Evolutionary conservation across 208 protist species (phyloP).

Genomic region (Novymonas esmeraldas): DNA sequence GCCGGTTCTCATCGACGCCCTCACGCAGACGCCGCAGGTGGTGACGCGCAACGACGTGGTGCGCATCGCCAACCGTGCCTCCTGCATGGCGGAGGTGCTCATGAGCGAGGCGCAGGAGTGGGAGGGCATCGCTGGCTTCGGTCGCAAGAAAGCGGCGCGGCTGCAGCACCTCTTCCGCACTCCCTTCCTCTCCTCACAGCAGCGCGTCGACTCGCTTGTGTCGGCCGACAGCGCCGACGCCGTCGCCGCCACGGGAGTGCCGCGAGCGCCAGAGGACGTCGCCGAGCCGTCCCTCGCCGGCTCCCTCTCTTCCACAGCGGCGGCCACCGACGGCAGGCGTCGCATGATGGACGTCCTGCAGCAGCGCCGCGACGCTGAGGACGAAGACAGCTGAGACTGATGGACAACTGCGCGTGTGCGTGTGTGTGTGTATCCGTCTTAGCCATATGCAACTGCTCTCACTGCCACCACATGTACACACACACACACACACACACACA

Average conservation of each 20-base stretch:
- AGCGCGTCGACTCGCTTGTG: conserved; percentile 25
- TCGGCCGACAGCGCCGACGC: too few relatives aligned
- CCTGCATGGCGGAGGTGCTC: conserved; percentile 56
- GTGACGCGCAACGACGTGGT: conserved; percentile 66
- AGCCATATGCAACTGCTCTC: too few relatives aligned
- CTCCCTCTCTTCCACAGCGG: neutral
- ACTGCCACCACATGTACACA: neutral
- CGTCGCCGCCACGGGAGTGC: neutral
- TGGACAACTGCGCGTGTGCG: too few relatives aligned
- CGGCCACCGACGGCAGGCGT: conserved; percentile 7
- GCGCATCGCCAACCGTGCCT: conserved; percentile 57
- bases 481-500: too few relatives aligned
- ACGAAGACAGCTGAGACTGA: conserved; percentile 22
- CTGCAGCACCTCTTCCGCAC: conserved; percentile 62
- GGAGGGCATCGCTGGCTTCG: conserved; percentile 56
- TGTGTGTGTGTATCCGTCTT: neutral
- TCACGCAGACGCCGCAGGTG: conserved; percentile 78
- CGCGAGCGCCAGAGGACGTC: neutral
- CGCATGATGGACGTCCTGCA: conserved; percentile 43
- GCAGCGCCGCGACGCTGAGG: conserved; percentile 32
- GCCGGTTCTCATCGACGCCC: conserved; percentile 58
- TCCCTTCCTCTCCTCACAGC: conserved; percentile 49
- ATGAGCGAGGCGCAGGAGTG: conserved; percentile 39
- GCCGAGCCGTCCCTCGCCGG: neutral
- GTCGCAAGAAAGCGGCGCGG: conserved; percentile 52